phyloP scores from a whole-genome alignment of 768 basidiomycete species.

The Leccinellum albellum region DNA sequence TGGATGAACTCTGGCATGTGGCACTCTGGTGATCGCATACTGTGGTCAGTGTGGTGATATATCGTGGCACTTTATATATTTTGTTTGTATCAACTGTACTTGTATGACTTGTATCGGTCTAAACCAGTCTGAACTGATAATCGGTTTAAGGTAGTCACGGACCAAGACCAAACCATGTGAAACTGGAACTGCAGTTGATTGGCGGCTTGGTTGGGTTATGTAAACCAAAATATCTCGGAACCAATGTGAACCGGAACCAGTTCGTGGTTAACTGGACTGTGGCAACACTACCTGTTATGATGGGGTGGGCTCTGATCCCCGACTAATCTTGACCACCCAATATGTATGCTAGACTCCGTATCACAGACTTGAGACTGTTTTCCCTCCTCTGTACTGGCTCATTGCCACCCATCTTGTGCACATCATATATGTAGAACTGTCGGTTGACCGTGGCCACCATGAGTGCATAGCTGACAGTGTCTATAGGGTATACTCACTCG shows the following conservation, averaged over 20 bases:
- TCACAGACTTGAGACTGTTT: slow-evolving; percentile 94
- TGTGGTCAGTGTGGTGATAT: no score
- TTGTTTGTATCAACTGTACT: not conserved
- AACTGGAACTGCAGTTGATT: not conserved
- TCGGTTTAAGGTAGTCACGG: not conserved
- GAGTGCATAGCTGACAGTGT: slow-evolving; percentile 70
- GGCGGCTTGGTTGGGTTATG: not conserved
- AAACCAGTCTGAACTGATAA: not conserved
- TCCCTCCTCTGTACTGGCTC: slow-evolving; percentile 76
- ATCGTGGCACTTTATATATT: no score
- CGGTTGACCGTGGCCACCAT: slow-evolving; percentile 93
- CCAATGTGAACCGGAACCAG: not conserved
- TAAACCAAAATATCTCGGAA: not conserved
- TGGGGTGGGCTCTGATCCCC: no score
- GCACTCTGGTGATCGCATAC: no score
- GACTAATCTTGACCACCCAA: no score
- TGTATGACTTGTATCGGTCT: not conserved
- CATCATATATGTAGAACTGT: slow-evolving; percentile 84
- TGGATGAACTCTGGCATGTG: no score
- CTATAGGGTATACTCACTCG: slow-evolving; percentile 82
- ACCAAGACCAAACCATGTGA: not conserved
- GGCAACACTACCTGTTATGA: not conserved
- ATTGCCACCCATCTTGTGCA: slow-evolving; percentile 60
- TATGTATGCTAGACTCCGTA: slow-evolving; percentile 84
- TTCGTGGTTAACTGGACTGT: not conserved